Evolutionary conservation across 2,329 filamentous ascomycete genomes (phyloP), one percentile per base, ranked within the genome.

Genomic region (Diaporthe sp.): DNA sequence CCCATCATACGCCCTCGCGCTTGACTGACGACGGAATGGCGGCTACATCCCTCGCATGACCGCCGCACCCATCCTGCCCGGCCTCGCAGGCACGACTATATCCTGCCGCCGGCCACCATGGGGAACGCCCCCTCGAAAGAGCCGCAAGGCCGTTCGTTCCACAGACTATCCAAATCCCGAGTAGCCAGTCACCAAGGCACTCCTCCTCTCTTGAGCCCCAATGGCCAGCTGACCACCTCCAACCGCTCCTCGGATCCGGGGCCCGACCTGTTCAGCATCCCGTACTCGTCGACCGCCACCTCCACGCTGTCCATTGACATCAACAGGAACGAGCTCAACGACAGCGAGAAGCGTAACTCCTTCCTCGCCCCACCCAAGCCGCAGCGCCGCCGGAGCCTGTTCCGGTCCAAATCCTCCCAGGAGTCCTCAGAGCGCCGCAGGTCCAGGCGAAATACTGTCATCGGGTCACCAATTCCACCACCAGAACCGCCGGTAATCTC

Each of bases 351-450:
- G 70, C 44, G 61, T 17, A 63, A 53, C 22, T 65, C 61, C 32
- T 63, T 71, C 56, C 74, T 75, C 22, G 37, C 53, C 32, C 53
- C 74, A 10, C 55, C 74, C 27, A 75, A 56, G 61, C 59, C 72
- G 27, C 72, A 80, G 93, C 95, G 75, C 30, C 75, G 75, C 25
- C 69, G 72, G 25, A 81, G 80, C 66, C 74, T 85, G 13, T 84
- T 85, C 65, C 83, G 84, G 15, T 82, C 84, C 10, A 80, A 79
- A 69, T 83, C 83, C 12, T 81, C 81, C 1, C 81, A 81, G 68
- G 79, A 78, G 19, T 73, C 74, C 32, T 56, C 77, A 12, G 78
- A 77, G 42, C 80, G 78, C 19, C 70, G 53, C 12, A 69, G 72
- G n/a, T 75, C 47, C 19, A 76, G 76, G 66, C 78, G 79, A 58